A percentile compares a stretch with the other conserved stretches of the same genome.
Conservation (phyloP, 768 basidiomycete genomes). For the Psilocybe sp. region DNA sequence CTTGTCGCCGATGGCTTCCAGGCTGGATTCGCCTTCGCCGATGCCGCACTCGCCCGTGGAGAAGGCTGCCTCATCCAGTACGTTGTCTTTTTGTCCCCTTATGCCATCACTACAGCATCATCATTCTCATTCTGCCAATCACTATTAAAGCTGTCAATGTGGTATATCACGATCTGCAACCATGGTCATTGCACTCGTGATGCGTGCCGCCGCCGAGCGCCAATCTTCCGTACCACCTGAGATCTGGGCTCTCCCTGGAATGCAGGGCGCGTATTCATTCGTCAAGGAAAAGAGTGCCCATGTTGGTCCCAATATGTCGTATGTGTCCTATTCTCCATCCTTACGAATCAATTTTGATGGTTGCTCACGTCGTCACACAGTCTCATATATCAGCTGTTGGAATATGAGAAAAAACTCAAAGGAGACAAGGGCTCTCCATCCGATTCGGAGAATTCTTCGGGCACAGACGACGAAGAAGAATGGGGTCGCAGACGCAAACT, state of each 20-base stretch:
- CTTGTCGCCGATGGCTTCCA: conserved; percentile 78
- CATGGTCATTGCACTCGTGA: conserved; percentile 85
- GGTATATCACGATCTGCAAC: conserved; percentile 92
- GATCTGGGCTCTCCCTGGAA: conserved; percentile 77
- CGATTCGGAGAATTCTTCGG: conserved; percentile 54
- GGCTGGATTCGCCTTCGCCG: conserved; percentile 77
- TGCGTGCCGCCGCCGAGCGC: conserved; percentile 81
- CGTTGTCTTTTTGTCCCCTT: conserved; percentile 29
- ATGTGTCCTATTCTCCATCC: conserved; percentile 34
- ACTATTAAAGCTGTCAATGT: conserved; percentile 64
- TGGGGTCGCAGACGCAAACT: conserved; percentile 70
- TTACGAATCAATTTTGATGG: conserved; percentile 14
- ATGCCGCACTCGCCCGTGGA: conserved; percentile 69
- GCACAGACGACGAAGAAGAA: conserved; percentile 66
- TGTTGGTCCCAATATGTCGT: conserved; percentile 95
- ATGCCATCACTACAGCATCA: conserved; percentile 4
- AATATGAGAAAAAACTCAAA: conserved; percentile 79
- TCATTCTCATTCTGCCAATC: conserved; percentile 16
- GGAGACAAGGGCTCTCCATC: conserved; percentile 40
- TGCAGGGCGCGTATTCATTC: conserved; percentile 88
- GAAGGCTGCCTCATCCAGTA: conserved; percentile 86
- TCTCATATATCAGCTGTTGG: conserved; percentile 89
- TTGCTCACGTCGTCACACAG: conserved; percentile 36
- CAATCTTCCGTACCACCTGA: conserved; percentile 67
- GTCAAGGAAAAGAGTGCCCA: conserved; percentile 88